Evolutionary conservation across 352 stramenopile species (phyloP), one percentile per base, ranked within the genome.

Genomic region (Pythium brachiatum): DNA sequence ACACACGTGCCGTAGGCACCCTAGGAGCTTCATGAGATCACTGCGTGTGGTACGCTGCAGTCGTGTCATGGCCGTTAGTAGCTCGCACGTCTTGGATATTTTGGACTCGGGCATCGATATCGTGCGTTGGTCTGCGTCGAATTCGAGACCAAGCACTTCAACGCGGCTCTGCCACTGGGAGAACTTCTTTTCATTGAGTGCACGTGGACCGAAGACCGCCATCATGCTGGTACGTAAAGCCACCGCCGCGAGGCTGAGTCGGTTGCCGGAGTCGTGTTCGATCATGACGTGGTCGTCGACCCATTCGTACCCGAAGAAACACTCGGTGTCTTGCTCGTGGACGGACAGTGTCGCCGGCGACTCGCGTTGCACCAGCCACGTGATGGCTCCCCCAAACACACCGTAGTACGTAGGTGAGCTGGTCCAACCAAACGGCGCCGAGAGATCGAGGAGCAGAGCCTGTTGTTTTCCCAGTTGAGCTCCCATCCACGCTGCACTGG

Each of bases 141-240:
- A 76, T 0, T n/a, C 7, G 0, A 76, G 26, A 2, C 61, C 69
- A n/a, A 73, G 52, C 2, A 50, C 68, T 1, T 61, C 25, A 0
- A 75, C 13, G 27, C 53, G 11, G 15, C 26, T 60, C 1, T 15
- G 32, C 68, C 68, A 75, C 4, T 3, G 0, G 1, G 64, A 60
- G 57, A 72, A 68, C 29, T 69, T 75, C 2, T 34, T 15, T 20
- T 75, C 64, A n/a, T 75, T 75, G 15, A 75, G 68, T 5, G 54
- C 31, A 6, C 31, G n/a, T 3, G 56, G 59, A 0, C 63, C 68
- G 2, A 64, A 57, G 1, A 65, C 52, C 7, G 56, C 60, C 16
- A 69, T 27, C 52, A 75, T 71, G 1, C 29, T 50, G 6, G 53
- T 34, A 0, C 60, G 55, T 31, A 72, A 38, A 0, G 53, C 53